Percentiles rank a stretch among this genome's conserved stretches.
These are phyloP conservation scores for Aspergillus baeticus DNA, from an alignment of 495 filamentous ascomycete species.

Conservation along the genomic window DNA sequence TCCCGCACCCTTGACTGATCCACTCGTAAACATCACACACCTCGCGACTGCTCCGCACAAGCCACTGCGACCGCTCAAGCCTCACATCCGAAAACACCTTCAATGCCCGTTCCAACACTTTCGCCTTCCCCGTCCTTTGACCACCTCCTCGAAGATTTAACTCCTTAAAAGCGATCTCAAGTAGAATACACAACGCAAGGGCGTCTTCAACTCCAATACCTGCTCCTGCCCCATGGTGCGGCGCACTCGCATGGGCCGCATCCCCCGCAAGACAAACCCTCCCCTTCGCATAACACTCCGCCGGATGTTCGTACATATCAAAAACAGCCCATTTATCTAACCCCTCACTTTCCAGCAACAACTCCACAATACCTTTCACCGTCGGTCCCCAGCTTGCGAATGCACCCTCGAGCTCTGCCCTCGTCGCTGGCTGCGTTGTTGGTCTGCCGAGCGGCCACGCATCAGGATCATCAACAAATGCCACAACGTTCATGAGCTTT, in stretches of 20 bases:
- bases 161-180: conserved; percentile 18
- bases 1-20: conserved; percentile 14
- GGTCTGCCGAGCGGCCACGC: conserved; percentile 33
- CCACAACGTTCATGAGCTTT: conserved; percentile 47
- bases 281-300: conserved; percentile 34
- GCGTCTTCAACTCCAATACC: conserved; percentile 57
- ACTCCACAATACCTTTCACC: conserved; percentile 34
- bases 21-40: conserved; percentile 30
- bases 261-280: conserved; percentile 50
- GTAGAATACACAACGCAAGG: conserved; percentile 35
- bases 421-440: conserved; percentile 21
- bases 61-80: conserved; percentile 27
- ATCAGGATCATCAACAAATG: conserved; percentile 37
- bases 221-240: conserved; percentile 54
- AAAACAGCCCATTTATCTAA: conserved; percentile 58
- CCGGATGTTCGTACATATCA: conserved; percentile 47
- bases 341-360: conserved; percentile 34
- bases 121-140: neutral
- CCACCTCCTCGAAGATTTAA: neutral
- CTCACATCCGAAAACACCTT: conserved; percentile 18
- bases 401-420: conserved; percentile 22
- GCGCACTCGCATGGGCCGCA: conserved; percentile 42
- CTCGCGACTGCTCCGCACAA: conserved; percentile 29
- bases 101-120: conserved; percentile 19
- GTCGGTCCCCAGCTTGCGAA: conserved; percentile 40